A percentile compares a stretch with the other conserved stretches of the same genome.
These are phyloP conservation scores for Phytophthora pistaciae DNA, from an alignment of 352 stramenopile genomes.

Conservation along the genomic window DNA sequence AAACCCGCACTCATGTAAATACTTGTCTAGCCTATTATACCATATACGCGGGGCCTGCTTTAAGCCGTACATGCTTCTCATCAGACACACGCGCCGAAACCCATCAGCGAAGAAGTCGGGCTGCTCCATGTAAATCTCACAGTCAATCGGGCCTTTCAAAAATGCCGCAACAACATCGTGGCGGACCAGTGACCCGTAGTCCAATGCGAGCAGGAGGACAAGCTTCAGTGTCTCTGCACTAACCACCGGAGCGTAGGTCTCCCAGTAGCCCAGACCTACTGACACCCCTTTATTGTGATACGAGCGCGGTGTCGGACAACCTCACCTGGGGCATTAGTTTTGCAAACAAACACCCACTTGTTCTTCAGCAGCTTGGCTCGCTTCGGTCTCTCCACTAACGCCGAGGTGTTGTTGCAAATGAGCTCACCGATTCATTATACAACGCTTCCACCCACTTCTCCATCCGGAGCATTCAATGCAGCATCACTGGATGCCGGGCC, in stretches of 20 bases:
- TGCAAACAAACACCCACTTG: constrained; percentile 11
- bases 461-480: neutral
- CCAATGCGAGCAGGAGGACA: constrained; percentile 9
- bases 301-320: neutral
- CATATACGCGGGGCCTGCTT: constrained; percentile 16
- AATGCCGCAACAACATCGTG: constrained; percentile 22
- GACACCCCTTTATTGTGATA: constrained; percentile 12
- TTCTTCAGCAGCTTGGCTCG: neutral
- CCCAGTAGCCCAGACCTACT: constrained; percentile 6
- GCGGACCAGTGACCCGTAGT: neutral
- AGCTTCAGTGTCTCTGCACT: constrained; percentile 3
- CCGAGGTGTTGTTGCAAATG: constrained; percentile 1
- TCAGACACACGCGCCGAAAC: constrained; percentile 10
- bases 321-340: neutral
- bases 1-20: constrained; percentile 10
- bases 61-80: constrained; percentile 10
- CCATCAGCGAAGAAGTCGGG: constrained; percentile 14
- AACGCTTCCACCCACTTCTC: constrained; percentile 2
- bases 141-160: constrained; percentile 13
- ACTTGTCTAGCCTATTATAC: constrained; percentile 12
- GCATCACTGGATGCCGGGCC: neutral
- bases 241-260: constrained; percentile 15
- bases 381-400: neutral
- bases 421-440: constrained; percentile 1
- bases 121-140: constrained; percentile 19